phyloP scores from a whole-genome alignment of 805 yeast species.

The Starmerella vaccinii region DNA sequence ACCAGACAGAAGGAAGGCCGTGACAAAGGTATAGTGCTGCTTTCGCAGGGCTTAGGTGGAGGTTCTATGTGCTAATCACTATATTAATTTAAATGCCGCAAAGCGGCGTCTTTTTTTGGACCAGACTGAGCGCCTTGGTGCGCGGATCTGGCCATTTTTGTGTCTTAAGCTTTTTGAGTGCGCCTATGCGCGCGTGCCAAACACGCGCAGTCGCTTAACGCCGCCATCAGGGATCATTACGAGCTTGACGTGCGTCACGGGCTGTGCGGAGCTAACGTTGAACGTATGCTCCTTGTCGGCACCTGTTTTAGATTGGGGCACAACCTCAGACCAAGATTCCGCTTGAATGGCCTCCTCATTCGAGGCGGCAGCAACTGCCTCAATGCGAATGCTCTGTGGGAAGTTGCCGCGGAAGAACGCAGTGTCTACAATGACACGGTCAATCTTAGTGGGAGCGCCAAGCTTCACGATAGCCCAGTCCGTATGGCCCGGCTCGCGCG shows the following conservation, averaged over 20 bases:
- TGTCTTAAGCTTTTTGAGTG: too few species aligned
- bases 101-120: too few species aligned
- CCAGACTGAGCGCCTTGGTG: too few species aligned
- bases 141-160: neutral
- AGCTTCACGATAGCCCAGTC: slow-evolving; percentile 86
- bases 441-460: slow-evolving; percentile 53
- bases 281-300: slow-evolving; percentile 72
- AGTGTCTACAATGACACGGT: slow-evolving; percentile 67
- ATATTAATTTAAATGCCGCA: too few species aligned
- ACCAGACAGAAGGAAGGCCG: too few species aligned
- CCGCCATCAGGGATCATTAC: slow-evolving; percentile 96
- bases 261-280: slow-evolving; percentile 21
- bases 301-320: slow-evolving; percentile 60
- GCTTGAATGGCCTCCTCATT: slow-evolving; percentile 35
- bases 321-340: slow-evolving; percentile 55
- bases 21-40: too few species aligned
- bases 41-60: too few species aligned
- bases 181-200: slow-evolving; percentile 41
- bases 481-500: slow-evolving; percentile 69
- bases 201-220: slow-evolving; percentile 77
- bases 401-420: slow-evolving; percentile 92
- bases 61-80: too few species aligned
- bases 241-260: slow-evolving; percentile 60
- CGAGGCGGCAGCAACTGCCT: slow-evolving; percentile 41
- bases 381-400: slow-evolving; percentile 70